Conservation (phyloP, 225 moss, liverwort and hornwort species). For the Marchantia polymorpha region DNA sequence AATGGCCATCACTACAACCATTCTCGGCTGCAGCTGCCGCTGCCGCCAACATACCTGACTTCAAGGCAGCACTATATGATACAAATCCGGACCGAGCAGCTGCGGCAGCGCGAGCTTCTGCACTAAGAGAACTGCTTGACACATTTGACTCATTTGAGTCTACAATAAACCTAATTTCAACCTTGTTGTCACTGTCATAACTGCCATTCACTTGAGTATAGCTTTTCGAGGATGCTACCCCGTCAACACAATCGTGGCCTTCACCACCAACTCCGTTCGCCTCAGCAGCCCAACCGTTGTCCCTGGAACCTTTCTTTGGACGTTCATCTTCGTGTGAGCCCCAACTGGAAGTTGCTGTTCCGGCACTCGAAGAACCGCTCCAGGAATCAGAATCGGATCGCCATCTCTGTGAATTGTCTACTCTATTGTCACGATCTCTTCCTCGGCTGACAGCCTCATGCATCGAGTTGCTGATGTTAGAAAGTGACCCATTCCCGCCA, state of each 20-base stretch:
- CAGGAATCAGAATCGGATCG: slow-evolving; percentile 80
- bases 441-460: slow-evolving; percentile 69
- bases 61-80: slow-evolving; percentile 97
- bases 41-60: slow-evolving; percentile 72
- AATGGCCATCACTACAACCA: slow-evolving; percentile 49
- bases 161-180: slow-evolving; percentile 64
- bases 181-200: slow-evolving; percentile 64
- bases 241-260: slow-evolving; percentile 55
- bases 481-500: slow-evolving; percentile 43
- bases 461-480: slow-evolving; percentile 45
- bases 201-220: slow-evolving; percentile 54
- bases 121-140: slow-evolving; percentile 46
- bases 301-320: slow-evolving; percentile 59
- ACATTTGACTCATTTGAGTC: slow-evolving; percentile 59
- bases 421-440: slow-evolving; percentile 59
- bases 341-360: slow-evolving; percentile 68
- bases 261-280: slow-evolving; percentile 53
- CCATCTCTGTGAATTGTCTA: slow-evolving; percentile 79
- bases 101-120: slow-evolving; percentile 49
- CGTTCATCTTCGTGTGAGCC: slow-evolving; percentile 83
- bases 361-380: slow-evolving; percentile 82
- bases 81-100: slow-evolving; percentile 65
- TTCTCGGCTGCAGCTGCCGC: slow-evolving; percentile 39
- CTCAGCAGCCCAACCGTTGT: slow-evolving; percentile 67
- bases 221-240: slow-evolving; percentile 45